A percentile compares a stretch with the other conserved stretches of the same genome.
These are phyloP conservation scores for Ophiorrhiza pumila DNA, from an alignment of 257 asterid species.

Conservation along the genomic window DNA sequence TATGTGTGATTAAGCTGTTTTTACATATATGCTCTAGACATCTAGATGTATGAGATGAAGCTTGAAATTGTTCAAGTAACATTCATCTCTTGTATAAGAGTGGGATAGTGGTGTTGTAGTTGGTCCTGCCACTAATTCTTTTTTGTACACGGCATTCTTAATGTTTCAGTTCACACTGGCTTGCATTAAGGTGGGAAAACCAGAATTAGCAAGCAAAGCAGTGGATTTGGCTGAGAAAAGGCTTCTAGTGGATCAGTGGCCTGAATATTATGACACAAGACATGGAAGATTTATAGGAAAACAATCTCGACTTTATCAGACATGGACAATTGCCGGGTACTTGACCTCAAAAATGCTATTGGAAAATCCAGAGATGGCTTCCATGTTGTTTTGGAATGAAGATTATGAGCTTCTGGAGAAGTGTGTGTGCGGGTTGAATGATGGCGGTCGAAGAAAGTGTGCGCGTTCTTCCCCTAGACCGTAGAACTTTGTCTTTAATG, in stretches of 20 bases:
- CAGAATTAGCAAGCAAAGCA: constrained; percentile 33
- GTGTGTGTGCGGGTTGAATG: constrained; percentile 33
- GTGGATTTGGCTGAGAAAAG: constrained; percentile 36
- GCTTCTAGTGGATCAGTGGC: constrained; percentile 40
- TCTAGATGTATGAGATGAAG: neutral
- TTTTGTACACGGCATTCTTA: too few relatives aligned
- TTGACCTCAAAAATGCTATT: constrained; percentile 37
- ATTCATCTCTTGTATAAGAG: neutral
- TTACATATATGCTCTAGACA: too few relatives aligned
- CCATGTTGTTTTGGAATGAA: constrained; percentile 37
- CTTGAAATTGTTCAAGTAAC: neutral
- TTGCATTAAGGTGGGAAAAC: constrained; percentile 44
- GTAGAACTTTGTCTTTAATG: constrained; percentile 8
- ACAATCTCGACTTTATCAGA: constrained; percentile 37
- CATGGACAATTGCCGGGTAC: constrained; percentile 46
- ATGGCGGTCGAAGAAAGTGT: constrained; percentile 29
- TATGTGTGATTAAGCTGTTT: neutral
- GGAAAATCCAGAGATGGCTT: constrained; percentile 35
- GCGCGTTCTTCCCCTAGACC: constrained; percentile 24
- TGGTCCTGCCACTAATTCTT: neutral
- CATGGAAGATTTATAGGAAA: constrained; percentile 38
- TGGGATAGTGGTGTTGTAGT: neutral
- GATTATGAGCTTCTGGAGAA: constrained; percentile 41
- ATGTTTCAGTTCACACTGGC: constrained; percentile 40
- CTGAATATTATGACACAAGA: constrained; percentile 43